Percentiles rank a stretch among this genome's conserved stretches.
Conservation (phyloP, 768 basidiomycete species). For the Phanerochaete carnosa region DNA sequence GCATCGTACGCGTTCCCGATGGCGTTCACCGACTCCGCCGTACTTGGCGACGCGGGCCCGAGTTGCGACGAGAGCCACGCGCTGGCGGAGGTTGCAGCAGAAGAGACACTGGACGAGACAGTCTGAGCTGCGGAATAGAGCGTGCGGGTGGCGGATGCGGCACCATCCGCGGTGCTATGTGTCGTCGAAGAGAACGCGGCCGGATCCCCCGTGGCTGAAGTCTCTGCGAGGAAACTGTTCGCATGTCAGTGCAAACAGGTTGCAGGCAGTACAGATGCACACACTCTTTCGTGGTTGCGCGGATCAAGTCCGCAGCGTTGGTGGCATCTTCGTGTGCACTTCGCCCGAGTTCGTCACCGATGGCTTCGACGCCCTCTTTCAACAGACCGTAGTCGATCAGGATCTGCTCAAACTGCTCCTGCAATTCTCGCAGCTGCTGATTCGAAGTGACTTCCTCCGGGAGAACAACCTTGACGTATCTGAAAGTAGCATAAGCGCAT, state of each 20-base stretch:
- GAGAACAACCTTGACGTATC: constrained; percentile 19
- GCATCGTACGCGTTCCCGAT: constrained; percentile 9
- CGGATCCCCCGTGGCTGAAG: constrained; percentile 15
- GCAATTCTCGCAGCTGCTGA: constrained; percentile 11
- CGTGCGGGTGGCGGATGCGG: constrained; percentile 13
- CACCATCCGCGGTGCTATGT: constrained; percentile 9
- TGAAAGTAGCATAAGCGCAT: background rate
- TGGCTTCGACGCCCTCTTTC: constrained; percentile 21
- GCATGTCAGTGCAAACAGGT: background rate
- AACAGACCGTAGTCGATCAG: constrained; percentile 22
- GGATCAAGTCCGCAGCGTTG: constrained; percentile 11
- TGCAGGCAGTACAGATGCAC: background rate
- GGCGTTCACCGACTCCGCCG: constrained; percentile 12
- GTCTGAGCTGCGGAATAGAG: constrained; percentile 16
- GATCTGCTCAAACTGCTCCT: constrained; percentile 19
- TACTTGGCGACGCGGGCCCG: constrained; percentile 12
- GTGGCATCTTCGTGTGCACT: constrained; percentile 19
- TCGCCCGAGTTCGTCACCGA: constrained; percentile 21
- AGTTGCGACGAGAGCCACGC: constrained; percentile 20
- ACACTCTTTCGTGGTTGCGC: constrained; percentile 9
- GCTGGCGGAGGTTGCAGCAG: constrained; percentile 20
- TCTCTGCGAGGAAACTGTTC: constrained; percentile 11
- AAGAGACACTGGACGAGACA: constrained; percentile 13
- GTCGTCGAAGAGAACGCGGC: constrained; percentile 10
- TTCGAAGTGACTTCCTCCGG: constrained; percentile 5